Evolutionary conservation across 139 green algal species (phyloP).

Genomic region (Astrephomene gubernaculifera): DNA sequence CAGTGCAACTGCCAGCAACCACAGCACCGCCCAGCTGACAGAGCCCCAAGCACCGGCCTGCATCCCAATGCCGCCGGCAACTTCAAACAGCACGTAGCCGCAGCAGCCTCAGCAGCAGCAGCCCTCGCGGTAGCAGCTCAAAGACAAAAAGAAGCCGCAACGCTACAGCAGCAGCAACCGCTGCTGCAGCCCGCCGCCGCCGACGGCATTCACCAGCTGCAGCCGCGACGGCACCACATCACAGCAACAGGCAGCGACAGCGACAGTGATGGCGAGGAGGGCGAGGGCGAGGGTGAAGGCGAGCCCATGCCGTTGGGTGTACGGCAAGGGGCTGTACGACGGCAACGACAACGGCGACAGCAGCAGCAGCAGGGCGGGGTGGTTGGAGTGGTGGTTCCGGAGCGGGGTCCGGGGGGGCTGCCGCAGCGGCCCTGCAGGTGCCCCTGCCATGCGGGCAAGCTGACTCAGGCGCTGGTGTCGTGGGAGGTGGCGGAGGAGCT

Average conservation of each 20-base stretch:
- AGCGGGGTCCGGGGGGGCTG: neutral
- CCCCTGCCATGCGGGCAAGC: conserved; percentile 26
- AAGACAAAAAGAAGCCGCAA: too few species aligned
- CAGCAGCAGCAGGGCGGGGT: neutral
- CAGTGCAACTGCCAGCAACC: neutral
- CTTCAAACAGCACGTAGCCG: too few species aligned
- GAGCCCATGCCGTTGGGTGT: too few species aligned
- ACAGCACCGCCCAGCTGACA: neutral
- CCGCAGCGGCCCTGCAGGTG: conserved; percentile 10
- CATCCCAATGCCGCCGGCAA: too few species aligned
- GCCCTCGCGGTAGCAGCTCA: neutral
- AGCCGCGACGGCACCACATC: neutral
- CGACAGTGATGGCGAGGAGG: neutral
- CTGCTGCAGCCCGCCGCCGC: neutral
- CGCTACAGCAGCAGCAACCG: neutral
- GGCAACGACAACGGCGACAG: neutral
- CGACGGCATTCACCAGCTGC: too few species aligned
- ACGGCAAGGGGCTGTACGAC: too few species aligned
- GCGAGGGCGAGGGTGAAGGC: neutral
- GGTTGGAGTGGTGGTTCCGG: neutral
- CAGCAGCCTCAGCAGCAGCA: neutral
- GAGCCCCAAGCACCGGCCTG: neutral
- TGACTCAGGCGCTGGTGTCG: conserved; percentile 40
- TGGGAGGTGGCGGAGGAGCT: conserved; percentile 7
- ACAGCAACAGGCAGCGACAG: neutral